phyloP scores from a whole-genome alignment of 2,329 filamentous ascomycete genomes.

The Fusarium cicatricum region DNA sequence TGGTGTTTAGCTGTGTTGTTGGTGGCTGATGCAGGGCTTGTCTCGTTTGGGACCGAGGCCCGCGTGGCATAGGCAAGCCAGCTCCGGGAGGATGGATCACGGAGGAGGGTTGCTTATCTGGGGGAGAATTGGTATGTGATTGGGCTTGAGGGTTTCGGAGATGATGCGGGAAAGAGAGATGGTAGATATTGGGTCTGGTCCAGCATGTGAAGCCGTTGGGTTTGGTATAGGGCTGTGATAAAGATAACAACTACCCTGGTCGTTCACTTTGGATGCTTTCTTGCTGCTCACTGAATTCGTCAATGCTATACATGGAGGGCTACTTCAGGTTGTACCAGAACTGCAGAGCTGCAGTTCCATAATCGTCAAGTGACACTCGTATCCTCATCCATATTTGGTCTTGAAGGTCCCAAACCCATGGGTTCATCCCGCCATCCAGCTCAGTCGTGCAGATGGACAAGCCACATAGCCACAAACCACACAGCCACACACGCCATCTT shows the following conservation, averaged over 20 bases:
- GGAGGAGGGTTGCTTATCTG: slow-evolving; percentile 24
- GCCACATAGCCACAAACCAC: too few relatives aligned
- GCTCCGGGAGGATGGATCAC: not conserved
- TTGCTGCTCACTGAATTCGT: too few relatives aligned
- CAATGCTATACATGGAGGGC: too few relatives aligned
- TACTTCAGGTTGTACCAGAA: not conserved
- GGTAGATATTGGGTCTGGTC: not conserved
- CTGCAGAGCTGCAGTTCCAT: slow-evolving; percentile 1
- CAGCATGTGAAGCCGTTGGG: slow-evolving; percentile 10
- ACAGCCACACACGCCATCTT: slow-evolving; percentile 4
- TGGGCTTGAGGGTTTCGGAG: not conserved
- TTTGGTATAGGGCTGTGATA: not conserved
- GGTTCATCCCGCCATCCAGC: slow-evolving; percentile 1
- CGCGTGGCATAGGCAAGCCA: slow-evolving; percentile 28
- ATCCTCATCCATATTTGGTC: not conserved
- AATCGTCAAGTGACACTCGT: slow-evolving; percentile 7
- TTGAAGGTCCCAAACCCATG: slow-evolving; percentile 4
- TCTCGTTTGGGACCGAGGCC: slow-evolving; percentile 20
- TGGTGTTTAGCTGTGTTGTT: slow-evolving; percentile 13
- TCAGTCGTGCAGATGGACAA: not conserved
- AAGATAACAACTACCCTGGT: too few relatives aligned
- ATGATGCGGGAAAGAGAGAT: slow-evolving; percentile 9
- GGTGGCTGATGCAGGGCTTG: slow-evolving; percentile 17
- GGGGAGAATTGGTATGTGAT: slow-evolving; percentile 3
- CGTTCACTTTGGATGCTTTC: too few relatives aligned